Percentiles rank a stretch among this genome's conserved stretches.
phyloP scores from a whole-genome alignment of 495 filamentous ascomycete genomes.

The Evernia prunastri region DNA sequence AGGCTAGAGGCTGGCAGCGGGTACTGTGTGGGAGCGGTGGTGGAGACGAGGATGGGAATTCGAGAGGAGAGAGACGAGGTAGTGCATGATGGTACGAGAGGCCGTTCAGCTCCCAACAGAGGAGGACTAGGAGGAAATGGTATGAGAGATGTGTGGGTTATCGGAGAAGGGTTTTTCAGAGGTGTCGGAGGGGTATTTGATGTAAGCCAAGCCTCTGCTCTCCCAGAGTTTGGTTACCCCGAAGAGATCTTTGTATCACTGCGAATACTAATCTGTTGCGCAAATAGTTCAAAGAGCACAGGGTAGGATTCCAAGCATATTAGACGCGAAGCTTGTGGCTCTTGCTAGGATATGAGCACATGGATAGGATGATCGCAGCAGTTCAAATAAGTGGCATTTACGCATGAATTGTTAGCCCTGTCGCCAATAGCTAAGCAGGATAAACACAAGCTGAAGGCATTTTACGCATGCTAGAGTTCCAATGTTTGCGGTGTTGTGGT shows the following conservation, averaged over 20 bases:
- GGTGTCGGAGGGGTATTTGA: conserved; percentile 33
- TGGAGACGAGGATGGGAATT: conserved; percentile 33
- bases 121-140: conserved; percentile 30
- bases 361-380: not conserved
- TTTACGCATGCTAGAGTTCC: not conserved
- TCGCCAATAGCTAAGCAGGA: not conserved
- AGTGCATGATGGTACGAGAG: conserved; percentile 20
- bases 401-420: not conserved
- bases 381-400: conserved; percentile 3
- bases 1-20: conserved; percentile 30
- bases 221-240: not conserved
- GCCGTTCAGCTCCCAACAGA: conserved; percentile 7
- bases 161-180: conserved; percentile 32
- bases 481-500: not conserved
- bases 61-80: conserved; percentile 26
- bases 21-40: conserved; percentile 34
- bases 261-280: not conserved
- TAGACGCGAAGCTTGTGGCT: conserved; percentile 3
- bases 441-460: too few relatives aligned
- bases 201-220: conserved; percentile 20
- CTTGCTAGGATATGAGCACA: conserved; percentile 5
- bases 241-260: not conserved
- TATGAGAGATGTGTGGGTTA: conserved; percentile 33
- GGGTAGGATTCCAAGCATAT: conserved; percentile 29
- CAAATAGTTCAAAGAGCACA: conserved; percentile 21